Conservation (phyloP, 1,284 basidiomycete species). For the Fomitopsis pinicola region DNA sequence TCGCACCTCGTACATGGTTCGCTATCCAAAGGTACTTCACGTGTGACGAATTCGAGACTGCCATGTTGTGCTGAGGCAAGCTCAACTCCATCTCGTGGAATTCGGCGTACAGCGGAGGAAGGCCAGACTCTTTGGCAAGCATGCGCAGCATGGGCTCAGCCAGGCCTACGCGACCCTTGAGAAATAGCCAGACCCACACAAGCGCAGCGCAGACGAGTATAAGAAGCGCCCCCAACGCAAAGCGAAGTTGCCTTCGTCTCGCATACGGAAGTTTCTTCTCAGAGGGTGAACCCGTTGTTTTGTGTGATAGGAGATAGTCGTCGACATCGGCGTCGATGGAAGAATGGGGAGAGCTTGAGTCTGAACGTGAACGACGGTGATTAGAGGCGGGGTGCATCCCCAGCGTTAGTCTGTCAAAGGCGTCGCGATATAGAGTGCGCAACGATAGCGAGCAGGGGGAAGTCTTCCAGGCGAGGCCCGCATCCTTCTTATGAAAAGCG, state of each 20-base stretch:
- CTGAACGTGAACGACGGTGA: background rate
- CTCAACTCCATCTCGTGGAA: conserved; percentile 40
- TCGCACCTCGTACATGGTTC: conserved; percentile 39
- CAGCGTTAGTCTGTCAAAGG: background rate
- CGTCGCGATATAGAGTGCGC: background rate
- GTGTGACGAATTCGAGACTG: conserved; percentile 31
- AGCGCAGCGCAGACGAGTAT: background rate
- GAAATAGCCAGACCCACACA: conserved; percentile 3
- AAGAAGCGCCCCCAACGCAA: background rate
- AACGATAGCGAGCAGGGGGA: background rate
- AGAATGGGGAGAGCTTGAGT: background rate
- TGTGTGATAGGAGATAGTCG: background rate
- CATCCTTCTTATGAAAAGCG: background rate
- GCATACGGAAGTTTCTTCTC: background rate
- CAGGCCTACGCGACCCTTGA: background rate
- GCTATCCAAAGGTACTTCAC: conserved; percentile 42
- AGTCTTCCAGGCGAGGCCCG: background rate
- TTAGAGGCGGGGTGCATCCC: background rate
- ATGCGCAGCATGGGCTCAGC: background rate
- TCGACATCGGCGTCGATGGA: background rate
- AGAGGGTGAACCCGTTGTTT: background rate
- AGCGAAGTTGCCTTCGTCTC: background rate
- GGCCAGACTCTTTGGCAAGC: conserved; percentile 4
- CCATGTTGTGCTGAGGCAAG: conserved; percentile 41
- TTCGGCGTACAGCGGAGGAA: conserved; percentile 41